Conservation (phyloP, 306 rosid genomes). For the Trichosanthes truncata region DNA sequence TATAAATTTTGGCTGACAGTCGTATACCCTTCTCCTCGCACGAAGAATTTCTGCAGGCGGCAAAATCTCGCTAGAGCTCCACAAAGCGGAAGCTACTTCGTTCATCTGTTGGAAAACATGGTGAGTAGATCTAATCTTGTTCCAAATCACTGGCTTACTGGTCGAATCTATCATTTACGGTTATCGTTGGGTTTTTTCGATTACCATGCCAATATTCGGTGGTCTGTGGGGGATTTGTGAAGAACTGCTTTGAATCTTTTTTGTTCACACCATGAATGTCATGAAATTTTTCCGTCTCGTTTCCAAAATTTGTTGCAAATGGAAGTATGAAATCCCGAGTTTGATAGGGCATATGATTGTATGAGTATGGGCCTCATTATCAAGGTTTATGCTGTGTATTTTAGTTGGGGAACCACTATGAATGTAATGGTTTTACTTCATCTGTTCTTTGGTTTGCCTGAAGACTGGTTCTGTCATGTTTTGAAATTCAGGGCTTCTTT, state of each 20-base stretch:
- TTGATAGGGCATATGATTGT: neutral
- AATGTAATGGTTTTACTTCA: neutral
- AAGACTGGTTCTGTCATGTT: neutral
- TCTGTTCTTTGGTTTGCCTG: neutral
- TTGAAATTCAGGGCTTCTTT: neutral
- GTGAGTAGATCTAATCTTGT: neutral
- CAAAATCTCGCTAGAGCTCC: slow-evolving; percentile 5
- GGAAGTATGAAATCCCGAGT: neutral
- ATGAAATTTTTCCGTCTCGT: neutral
- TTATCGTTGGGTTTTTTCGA: neutral
- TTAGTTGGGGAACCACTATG: neutral
- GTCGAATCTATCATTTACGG: neutral
- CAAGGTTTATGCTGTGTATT: neutral
- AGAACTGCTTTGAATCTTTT: neutral
- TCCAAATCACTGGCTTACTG: neutral
- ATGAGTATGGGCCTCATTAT: neutral
- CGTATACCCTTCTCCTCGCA: neutral
- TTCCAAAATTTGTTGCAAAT: neutral
- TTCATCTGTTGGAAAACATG: neutral
- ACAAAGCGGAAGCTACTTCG: neutral
- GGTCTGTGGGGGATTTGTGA: neutral
- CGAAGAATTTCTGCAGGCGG: neutral
- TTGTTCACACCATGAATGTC: neutral
- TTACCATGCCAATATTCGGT: neutral
- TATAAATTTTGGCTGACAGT: neutral